phyloP scores from a whole-genome alignment of 345 rosid species.

The Toxicodendron radicans region DNA sequence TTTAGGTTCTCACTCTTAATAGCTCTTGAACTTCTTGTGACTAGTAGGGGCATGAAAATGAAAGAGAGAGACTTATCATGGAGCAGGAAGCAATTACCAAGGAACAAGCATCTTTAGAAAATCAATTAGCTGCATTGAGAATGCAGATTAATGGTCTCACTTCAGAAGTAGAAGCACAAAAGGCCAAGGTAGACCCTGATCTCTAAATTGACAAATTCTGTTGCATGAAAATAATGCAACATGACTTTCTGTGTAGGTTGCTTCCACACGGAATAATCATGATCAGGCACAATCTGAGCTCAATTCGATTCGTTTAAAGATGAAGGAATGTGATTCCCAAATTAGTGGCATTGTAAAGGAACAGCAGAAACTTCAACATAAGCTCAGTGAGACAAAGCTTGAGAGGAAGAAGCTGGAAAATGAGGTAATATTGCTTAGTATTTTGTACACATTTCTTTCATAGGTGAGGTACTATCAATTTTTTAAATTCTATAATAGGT shows the following conservation, averaged over 20 bases:
- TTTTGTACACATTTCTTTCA: background rate
- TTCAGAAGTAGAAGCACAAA: conserved; percentile 69
- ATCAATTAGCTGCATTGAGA: conserved; percentile 62
- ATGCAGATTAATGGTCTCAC: conserved; percentile 58
- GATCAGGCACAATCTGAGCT: conserved; percentile 70
- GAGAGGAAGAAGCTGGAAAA: conserved; percentile 94
- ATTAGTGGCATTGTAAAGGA: conserved; percentile 63
- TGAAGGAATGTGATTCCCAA: conserved; percentile 92
- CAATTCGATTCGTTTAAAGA: conserved; percentile 60
- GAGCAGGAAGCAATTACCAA: conserved; percentile 75
- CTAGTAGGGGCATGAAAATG: conserved; percentile 67
- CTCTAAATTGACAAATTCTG: conserved; percentile 5
- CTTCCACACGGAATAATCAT: conserved; percentile 49
- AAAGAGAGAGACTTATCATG: conserved; percentile 77
- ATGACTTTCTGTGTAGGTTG: conserved; percentile 54
- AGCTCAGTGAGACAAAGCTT: conserved; percentile 69
- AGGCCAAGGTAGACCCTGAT: conserved; percentile 54
- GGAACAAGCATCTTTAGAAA: conserved; percentile 70
- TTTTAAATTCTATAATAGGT: conserved; percentile 40
- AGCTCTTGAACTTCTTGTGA: conserved; percentile 13
- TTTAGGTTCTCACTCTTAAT: background rate
- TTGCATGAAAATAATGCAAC: conserved; percentile 15
- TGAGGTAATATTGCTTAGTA: conserved; percentile 57
- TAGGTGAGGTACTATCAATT: background rate
- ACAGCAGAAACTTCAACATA: conserved; percentile 74